Conservation (phyloP, 169 alveolate species). For the Eimeria tenella region DNA sequence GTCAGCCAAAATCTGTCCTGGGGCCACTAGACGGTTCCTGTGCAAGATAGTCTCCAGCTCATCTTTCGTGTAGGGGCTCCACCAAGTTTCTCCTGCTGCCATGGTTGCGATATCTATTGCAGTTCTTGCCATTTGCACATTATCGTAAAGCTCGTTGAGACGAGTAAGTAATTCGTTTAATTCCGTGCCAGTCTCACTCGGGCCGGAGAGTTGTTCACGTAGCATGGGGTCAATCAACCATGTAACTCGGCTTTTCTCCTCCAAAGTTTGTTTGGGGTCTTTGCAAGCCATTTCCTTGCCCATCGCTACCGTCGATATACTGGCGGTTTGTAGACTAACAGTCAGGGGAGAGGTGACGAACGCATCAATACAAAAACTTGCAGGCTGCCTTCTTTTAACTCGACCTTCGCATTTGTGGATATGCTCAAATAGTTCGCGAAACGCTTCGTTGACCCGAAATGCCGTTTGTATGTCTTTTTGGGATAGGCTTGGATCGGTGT, state of each 20-base stretch:
- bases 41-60: neutral
- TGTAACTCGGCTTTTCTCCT: neutral
- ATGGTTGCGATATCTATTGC: neutral
- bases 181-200: neutral
- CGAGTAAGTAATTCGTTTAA: neutral
- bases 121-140: neutral
- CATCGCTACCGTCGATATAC: neutral
- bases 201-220: neutral
- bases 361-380: neutral
- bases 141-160: neutral
- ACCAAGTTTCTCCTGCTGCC: neutral
- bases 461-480: too few relatives aligned
- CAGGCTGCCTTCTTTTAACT: neutral
- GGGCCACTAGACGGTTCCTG: neutral
- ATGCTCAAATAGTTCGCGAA: neutral
- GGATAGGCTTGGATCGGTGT: too few relatives aligned
- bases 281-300: conserved; percentile 4
- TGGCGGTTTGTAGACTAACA: neutral
- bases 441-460: neutral
- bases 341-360: neutral
- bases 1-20: too few relatives aligned
- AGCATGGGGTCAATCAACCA: neutral
- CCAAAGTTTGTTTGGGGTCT: neutral
- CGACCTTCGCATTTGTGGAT: neutral
- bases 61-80: neutral